Conservation (phyloP, 768 basidiomycete genomes). For the Tricholoma terreum region DNA sequence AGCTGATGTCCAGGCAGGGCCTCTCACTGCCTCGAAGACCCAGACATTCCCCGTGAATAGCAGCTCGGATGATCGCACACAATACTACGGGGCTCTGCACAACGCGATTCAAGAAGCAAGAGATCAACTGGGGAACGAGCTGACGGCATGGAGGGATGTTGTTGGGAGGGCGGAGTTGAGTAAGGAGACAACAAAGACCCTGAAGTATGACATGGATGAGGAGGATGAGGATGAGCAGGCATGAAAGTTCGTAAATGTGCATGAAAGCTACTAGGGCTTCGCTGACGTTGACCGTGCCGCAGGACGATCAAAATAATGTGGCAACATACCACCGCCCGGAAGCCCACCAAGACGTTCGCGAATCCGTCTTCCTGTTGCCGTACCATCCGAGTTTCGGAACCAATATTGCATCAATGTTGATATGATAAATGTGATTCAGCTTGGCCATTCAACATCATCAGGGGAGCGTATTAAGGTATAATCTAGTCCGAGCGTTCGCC, state of each 20-base stretch:
- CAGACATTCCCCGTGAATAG: slow-evolving; percentile 17
- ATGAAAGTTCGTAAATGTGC: slow-evolving; percentile 8
- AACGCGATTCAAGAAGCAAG: slow-evolving; percentile 50
- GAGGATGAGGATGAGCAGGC: slow-evolving; percentile 44
- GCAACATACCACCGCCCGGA: no score
- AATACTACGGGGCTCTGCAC: slow-evolving; percentile 52
- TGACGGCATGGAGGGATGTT: slow-evolving; percentile 74
- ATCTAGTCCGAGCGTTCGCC: background rate
- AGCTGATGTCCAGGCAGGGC: slow-evolving; percentile 17
- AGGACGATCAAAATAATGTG: no score
- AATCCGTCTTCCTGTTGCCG: no score
- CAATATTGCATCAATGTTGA: no score
- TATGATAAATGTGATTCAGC: no score
- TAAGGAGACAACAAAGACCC: slow-evolving; percentile 50
- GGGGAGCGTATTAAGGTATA: background rate
- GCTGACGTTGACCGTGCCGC: no score
- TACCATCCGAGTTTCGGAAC: no score
- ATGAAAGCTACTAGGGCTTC: no score
- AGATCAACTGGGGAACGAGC: slow-evolving; percentile 56
- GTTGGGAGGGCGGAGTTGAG: slow-evolving; percentile 61
- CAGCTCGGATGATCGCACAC: slow-evolving; percentile 21
- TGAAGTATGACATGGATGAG: slow-evolving; percentile 40
- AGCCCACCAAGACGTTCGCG: no score
- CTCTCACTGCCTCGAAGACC: slow-evolving; percentile 17
- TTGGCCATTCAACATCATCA: no score